Evolutionary conservation across 441 rosid genomes (phyloP).

Genomic region (Jatropha podagrica): DNA sequence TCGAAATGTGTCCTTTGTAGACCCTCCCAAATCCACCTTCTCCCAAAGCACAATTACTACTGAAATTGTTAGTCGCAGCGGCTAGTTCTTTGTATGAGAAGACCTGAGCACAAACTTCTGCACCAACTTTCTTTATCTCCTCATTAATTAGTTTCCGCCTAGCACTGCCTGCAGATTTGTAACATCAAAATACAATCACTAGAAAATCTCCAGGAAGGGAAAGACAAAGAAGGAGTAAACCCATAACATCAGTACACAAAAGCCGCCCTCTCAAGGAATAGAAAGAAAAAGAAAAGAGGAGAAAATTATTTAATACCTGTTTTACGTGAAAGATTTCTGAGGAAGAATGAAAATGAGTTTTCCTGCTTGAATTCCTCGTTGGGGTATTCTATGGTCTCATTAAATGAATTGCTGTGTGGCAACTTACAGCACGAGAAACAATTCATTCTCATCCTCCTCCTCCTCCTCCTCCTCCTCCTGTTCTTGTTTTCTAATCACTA

Average conservation of each 20-base stretch:
- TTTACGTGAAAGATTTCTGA: constrained; percentile 26
- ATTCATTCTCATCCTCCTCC: constrained; percentile 22
- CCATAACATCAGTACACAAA: too few species aligned
- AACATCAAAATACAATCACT: not conserved
- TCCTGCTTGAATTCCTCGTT: not conserved
- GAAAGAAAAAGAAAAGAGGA: not conserved
- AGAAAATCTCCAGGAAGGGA: not conserved
- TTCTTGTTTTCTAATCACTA: not conserved
- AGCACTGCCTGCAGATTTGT: constrained; percentile 44
- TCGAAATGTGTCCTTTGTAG: constrained; percentile 56
- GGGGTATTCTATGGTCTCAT: not conserved
- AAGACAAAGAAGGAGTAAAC: not conserved
- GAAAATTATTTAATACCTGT: constrained; percentile 9
- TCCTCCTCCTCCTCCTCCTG: not conserved
- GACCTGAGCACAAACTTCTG: constrained; percentile 51
- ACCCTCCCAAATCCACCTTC: constrained; percentile 98
- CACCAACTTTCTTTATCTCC: constrained; percentile 62
- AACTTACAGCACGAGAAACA: constrained; percentile 29
- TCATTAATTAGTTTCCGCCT: constrained; percentile 57
- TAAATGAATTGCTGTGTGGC: constrained; percentile 2
- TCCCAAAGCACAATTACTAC: constrained; percentile 54
- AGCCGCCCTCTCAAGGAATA: too few species aligned
- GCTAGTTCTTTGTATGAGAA: constrained; percentile 61
- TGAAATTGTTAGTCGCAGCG: constrained; percentile 59
- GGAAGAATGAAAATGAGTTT: constrained; percentile 24